phyloP scores from a whole-genome alignment of 805 yeast species.

The Saturnispora sanitii region DNA sequence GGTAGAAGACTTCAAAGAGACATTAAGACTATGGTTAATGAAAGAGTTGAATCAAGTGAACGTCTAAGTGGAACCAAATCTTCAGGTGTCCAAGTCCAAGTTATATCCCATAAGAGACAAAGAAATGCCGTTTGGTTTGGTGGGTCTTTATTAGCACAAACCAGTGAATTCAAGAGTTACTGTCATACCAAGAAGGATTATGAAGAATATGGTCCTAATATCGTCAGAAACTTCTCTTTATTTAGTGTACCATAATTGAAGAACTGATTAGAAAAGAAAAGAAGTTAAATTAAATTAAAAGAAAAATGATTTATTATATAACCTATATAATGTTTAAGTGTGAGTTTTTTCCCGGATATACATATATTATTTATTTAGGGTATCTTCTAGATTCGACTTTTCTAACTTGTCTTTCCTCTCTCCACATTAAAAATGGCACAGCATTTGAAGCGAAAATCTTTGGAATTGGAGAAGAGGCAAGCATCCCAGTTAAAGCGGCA shows the following conservation, averaged over 20 bases:
- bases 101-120: constrained; percentile 93
- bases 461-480: constrained; percentile 49
- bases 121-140: constrained; percentile 99
- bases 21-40: constrained; percentile 75
- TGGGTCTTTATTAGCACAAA: constrained; percentile 92
- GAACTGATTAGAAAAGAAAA: too few relatives aligned
- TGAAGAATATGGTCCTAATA: constrained; percentile 96
- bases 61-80: constrained; percentile 63
- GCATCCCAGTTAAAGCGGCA: constrained; percentile 47
- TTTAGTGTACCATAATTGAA: constrained; percentile 88
- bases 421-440: constrained; percentile 45
- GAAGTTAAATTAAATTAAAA: not conserved
- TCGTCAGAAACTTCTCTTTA: constrained; percentile 92
- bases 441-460: constrained; percentile 53
- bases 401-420: constrained; percentile 29
- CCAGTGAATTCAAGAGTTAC: constrained; percentile 90
- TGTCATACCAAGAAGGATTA: constrained; percentile 96
- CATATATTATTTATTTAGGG: not conserved
- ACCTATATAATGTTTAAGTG: not conserved
- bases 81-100: constrained; percentile 95
- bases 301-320: not conserved
- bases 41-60: constrained; percentile 79
- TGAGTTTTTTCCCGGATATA: too few relatives aligned
- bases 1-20: constrained; percentile 97
- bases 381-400: constrained; percentile 15